Percentiles rank a stretch among this genome's conserved stretches.
These are phyloP conservation scores for Solanum appendiculatum DNA, from an alignment of 257 asterid species.

Conservation along the genomic window DNA sequence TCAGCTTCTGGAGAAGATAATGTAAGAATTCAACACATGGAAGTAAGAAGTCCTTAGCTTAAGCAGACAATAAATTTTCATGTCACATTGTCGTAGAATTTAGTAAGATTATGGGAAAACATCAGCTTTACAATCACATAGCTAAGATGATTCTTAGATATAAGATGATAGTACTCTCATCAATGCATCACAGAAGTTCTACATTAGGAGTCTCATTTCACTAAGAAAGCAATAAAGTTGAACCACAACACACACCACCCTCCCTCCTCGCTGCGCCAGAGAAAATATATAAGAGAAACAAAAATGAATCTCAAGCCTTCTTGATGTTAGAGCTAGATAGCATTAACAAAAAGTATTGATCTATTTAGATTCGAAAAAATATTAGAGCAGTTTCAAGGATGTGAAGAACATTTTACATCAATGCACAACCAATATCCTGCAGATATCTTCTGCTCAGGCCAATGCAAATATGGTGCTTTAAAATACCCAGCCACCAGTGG, in stretches of 20 bases:
- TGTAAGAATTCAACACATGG: neutral
- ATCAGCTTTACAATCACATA: neutral
- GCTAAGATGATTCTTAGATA: neutral
- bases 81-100: neutral
- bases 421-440: neutral
- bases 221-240: conserved; percentile 1
- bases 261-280: neutral
- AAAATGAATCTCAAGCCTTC: neutral
- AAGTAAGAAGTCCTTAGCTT: neutral
- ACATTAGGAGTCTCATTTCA: neutral
- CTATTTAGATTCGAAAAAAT: neutral
- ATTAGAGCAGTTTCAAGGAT: neutral
- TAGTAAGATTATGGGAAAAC: neutral
- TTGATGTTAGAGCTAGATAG: neutral
- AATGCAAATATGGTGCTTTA: neutral
- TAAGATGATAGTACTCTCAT: neutral
- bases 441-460: neutral
- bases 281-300: neutral
- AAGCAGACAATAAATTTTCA: neutral
- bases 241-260: neutral
- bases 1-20: neutral
- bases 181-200: neutral
- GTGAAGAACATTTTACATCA: neutral
- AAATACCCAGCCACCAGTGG: neutral
- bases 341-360: neutral